phyloP scores from a whole-genome alignment of 2,329 filamentous ascomycete species.

The Botrytis cinerea region DNA sequence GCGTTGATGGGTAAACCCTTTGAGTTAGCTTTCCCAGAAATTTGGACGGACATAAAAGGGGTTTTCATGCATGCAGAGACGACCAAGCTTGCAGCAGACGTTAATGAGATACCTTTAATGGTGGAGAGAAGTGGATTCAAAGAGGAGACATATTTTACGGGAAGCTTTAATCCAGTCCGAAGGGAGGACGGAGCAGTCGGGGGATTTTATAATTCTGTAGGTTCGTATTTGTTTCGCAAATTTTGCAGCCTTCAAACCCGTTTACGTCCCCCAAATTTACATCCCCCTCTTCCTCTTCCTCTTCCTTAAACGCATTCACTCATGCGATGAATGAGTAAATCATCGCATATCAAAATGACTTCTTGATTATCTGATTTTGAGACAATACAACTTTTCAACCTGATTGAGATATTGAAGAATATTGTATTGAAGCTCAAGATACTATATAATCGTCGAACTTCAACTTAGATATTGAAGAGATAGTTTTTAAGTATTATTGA shows the following conservation, averaged over 20 bases:
- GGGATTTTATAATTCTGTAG: slow-evolving; percentile 35
- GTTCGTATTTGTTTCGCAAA: slow-evolving; percentile 4
- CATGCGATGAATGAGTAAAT: not conserved
- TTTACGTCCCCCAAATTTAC: not conserved
- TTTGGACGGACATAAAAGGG: slow-evolving; percentile 28
- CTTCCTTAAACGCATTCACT: not conserved
- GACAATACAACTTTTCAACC: not conserved
- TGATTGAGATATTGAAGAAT: not conserved
- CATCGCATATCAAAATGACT: not conserved
- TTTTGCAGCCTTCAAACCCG: not conserved
- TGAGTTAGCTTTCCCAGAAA: slow-evolving; percentile 31
- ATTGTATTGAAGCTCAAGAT: not conserved
- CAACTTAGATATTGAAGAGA: not conserved
- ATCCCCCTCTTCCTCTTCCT: too few species aligned
- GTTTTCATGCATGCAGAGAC: slow-evolving; percentile 32
- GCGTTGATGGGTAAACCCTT: slow-evolving; percentile 34
- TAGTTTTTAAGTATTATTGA: not conserved
- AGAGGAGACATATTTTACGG: slow-evolving; percentile 38
- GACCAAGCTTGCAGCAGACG: slow-evolving; percentile 30
- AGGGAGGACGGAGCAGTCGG: slow-evolving; percentile 32
- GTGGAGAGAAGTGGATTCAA: slow-evolving; percentile 34
- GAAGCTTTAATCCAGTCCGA: slow-evolving; percentile 37
- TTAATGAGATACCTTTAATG: slow-evolving; percentile 35
- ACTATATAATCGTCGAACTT: not conserved
- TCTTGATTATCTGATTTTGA: not conserved